Conservation (phyloP, 2,329 filamentous ascomycete species). For the Colletotrichum echinochloae region DNA sequence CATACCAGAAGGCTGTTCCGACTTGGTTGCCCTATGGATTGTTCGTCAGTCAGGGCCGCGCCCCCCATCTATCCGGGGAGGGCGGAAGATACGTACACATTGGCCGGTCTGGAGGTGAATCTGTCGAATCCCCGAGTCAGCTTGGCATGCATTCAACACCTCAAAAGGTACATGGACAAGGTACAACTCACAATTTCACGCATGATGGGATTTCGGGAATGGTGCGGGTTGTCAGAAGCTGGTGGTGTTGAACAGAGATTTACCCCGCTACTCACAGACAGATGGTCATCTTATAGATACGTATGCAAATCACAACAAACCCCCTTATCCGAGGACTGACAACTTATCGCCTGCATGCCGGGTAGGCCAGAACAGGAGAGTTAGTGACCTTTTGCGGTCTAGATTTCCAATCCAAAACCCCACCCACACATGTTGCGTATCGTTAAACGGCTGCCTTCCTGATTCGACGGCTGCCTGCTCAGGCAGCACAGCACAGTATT, state of each 20-base stretch:
- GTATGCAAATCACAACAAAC: slow-evolving; percentile 18
- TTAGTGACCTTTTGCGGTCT: not conserved
- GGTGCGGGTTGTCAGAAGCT: not conserved
- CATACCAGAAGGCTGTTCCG: slow-evolving; percentile 97
- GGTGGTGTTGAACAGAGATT: slow-evolving; percentile 16
- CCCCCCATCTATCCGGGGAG: not conserved
- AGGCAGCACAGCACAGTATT: not conserved
- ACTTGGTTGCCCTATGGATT: slow-evolving; percentile 94
- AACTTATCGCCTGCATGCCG: not conserved
- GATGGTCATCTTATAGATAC: slow-evolving; percentile 21
- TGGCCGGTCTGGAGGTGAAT: slow-evolving; percentile 99
- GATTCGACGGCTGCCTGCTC: slow-evolving; percentile 20
- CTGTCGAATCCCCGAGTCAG: slow-evolving; percentile 72
- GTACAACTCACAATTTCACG: slow-evolving; percentile 48
- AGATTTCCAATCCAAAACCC: not conserved
- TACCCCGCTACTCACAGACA: slow-evolving; percentile 17
- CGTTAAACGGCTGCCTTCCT: slow-evolving; percentile 19
- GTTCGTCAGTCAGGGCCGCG: slow-evolving; percentile 36
- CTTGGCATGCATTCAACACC: slow-evolving; percentile 36
- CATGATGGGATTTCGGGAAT: slow-evolving; percentile 12
- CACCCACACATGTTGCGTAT: slow-evolving; percentile 3
- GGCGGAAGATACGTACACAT: slow-evolving; percentile 74
- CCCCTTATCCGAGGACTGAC: slow-evolving; percentile 8
- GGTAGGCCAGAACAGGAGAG: slow-evolving; percentile 1
- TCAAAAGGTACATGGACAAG: slow-evolving; percentile 36